Conservation (phyloP, 495 filamentous ascomycete species). For the Penicillium fimorum region DNA sequence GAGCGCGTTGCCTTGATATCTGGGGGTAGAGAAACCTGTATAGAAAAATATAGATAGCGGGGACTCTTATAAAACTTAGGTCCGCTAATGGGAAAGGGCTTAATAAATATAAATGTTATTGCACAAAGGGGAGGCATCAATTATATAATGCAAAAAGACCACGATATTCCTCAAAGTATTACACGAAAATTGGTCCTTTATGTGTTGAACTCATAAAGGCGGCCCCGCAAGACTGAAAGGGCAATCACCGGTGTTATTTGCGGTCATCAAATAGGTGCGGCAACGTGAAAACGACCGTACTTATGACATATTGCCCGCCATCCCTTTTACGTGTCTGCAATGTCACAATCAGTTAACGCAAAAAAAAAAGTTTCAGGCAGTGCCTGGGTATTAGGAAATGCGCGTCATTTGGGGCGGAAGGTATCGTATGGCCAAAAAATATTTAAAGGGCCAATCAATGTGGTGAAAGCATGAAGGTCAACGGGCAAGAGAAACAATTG, state of each 20-base stretch:
- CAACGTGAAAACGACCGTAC: too few relatives aligned
- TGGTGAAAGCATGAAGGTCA: too few relatives aligned
- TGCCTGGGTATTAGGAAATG: too few relatives aligned
- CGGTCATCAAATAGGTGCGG: too few relatives aligned
- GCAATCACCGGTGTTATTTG: background rate
- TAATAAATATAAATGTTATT: constrained; percentile 1
- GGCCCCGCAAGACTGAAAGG: constrained; percentile 1
- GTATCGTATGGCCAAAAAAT: too few relatives aligned
- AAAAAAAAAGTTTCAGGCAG: too few relatives aligned
- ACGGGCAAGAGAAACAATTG: too few relatives aligned
- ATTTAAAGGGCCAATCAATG: too few relatives aligned
- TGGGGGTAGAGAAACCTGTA: constrained; percentile 4
- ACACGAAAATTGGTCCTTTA: constrained; percentile 4
- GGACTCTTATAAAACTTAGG: background rate
- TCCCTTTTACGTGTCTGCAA: too few relatives aligned
- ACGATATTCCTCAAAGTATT: constrained; percentile 6
- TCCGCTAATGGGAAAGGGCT: background rate
- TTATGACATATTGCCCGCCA: too few relatives aligned
- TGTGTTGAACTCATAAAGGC: constrained; percentile 6
- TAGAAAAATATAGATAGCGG: constrained; percentile 4
- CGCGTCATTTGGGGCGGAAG: too few relatives aligned
- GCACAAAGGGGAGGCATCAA: background rate
- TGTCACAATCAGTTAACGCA: too few relatives aligned
- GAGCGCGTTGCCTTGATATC: constrained; percentile 1
- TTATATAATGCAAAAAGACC: background rate